A percentile compares a stretch with the other conserved stretches of the same genome.
These are phyloP conservation scores for Alloteropsis semialata DNA, from an alignment of 176 grass and related monocot species.

Conservation along the genomic window DNA sequence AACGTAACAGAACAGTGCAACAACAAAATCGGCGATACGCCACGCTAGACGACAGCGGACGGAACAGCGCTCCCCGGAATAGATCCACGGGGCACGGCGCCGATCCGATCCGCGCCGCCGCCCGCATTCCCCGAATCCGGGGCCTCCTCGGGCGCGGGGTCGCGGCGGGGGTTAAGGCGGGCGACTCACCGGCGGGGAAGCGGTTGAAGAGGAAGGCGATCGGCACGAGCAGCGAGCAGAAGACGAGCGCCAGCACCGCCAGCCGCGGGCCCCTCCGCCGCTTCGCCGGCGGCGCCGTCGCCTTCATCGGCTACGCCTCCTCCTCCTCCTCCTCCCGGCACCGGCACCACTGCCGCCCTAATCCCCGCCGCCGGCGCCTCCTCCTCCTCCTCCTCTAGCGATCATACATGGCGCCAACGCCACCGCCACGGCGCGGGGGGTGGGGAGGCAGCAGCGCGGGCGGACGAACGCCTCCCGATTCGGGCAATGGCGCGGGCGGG, in stretches of 20 bases:
- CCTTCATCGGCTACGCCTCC: conserved; percentile 60
- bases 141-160: neutral
- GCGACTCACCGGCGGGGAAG: conserved; percentile 69
- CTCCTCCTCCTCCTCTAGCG: conserved; percentile 25
- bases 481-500: conserved; percentile 27
- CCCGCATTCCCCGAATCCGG: conserved; percentile 38
- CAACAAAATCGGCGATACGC: conserved; percentile 11
- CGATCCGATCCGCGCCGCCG: conserved; percentile 42
- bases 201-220: conserved; percentile 90
- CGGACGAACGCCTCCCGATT: conserved; percentile 37
- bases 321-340: conserved; percentile 19
- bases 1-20: neutral
- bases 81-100: conserved; percentile 35
- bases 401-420: conserved; percentile 45
- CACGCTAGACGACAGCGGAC: conserved; percentile 21
- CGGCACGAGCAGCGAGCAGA: conserved; percentile 94
- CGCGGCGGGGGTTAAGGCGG: neutral
- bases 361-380: neutral
- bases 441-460: conserved; percentile 1
- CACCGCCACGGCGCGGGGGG: conserved; percentile 20
- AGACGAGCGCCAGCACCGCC: conserved; percentile 92
- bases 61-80: conserved; percentile 9
- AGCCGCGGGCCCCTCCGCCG: conserved; percentile 72
- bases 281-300: conserved; percentile 75
- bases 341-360: neutral